These are phyloP conservation scores for Diophrys appendiculata DNA, from an alignment of 73 alveolate genomes.

Conservation along the genomic window DNA sequence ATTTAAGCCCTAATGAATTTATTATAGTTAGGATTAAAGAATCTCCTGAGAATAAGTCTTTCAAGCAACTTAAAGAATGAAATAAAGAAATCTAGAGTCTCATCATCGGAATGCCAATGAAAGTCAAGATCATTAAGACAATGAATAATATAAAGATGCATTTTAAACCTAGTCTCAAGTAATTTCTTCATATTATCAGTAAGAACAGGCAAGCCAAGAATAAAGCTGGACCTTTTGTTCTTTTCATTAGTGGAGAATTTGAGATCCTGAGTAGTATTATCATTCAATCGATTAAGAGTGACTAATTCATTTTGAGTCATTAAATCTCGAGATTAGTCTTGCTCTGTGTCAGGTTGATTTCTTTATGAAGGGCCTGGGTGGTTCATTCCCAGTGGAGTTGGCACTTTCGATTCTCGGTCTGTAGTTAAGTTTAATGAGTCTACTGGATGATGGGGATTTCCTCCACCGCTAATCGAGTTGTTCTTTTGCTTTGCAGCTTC, in stretches of 20 bases:
- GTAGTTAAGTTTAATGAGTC: background rate
- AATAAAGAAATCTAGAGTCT: background rate
- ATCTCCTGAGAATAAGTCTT: conserved; percentile 1
- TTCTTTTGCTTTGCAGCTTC: background rate
- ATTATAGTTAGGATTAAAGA: conserved; percentile 8
- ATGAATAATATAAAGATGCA: background rate
- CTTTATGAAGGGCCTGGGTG: background rate
- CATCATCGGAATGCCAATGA: conserved; percentile 11
- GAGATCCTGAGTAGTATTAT: background rate
- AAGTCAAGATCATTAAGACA: conserved; percentile 1
- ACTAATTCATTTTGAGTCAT: background rate
- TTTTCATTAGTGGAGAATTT: no score
- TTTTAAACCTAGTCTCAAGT: background rate
- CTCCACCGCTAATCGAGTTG: background rate
- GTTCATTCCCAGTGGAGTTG: background rate
- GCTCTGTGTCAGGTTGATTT: conserved; percentile 4
- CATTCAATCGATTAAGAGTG: background rate
- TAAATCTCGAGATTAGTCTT: background rate
- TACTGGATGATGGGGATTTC: background rate
- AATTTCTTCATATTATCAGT: background rate
- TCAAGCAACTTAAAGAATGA: conserved; percentile 15
- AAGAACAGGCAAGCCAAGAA: background rate
- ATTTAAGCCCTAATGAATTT: background rate
- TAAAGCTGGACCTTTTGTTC: background rate
- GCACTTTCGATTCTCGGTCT: background rate